Evolutionary conservation across 106 monocot species (phyloP).

Genomic region (Cymbidium sinense): DNA sequence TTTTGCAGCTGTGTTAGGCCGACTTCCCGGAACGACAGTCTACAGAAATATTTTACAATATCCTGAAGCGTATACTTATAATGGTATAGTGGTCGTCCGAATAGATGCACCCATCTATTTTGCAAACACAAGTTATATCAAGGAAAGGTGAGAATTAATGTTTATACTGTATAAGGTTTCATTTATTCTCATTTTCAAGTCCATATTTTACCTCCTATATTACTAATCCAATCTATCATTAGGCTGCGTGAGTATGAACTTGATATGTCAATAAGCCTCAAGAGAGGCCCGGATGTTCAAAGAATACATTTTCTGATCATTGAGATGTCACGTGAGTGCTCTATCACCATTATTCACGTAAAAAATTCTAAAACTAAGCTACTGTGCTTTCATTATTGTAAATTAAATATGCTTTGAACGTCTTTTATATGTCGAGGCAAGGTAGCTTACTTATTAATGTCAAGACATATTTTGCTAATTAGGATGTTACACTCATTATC

Average conservation of each 20-base stretch:
- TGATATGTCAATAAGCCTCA: constrained; percentile 36
- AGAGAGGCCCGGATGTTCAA: constrained; percentile 74
- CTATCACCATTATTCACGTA: background rate
- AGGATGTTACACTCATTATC: background rate
- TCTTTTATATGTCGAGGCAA: background rate
- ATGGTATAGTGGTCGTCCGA: constrained; percentile 88
- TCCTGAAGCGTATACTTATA: constrained; percentile 95
- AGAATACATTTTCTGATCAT: constrained; percentile 84
- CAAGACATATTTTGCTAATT: background rate
- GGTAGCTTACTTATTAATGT: background rate
- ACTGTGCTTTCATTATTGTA: background rate
- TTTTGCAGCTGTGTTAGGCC: constrained; percentile 78
- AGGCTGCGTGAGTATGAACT: constrained; percentile 93
- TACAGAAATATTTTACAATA: constrained; percentile 89
- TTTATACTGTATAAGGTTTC: background rate
- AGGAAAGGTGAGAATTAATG: constrained; percentile 62
- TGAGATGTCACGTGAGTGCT: constrained; percentile 94
- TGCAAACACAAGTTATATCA: constrained; percentile 95
- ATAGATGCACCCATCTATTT: constrained; percentile 96
- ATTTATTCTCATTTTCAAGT: background rate
- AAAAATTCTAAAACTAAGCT: background rate
- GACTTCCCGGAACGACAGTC: constrained; percentile 95
- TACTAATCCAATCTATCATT: constrained; percentile 12
- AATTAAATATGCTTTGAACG: background rate
- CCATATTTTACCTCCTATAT: background rate